Evolutionary conservation across 768 basidiomycete species (phyloP).

Genomic region (Podaxis sp.): DNA sequence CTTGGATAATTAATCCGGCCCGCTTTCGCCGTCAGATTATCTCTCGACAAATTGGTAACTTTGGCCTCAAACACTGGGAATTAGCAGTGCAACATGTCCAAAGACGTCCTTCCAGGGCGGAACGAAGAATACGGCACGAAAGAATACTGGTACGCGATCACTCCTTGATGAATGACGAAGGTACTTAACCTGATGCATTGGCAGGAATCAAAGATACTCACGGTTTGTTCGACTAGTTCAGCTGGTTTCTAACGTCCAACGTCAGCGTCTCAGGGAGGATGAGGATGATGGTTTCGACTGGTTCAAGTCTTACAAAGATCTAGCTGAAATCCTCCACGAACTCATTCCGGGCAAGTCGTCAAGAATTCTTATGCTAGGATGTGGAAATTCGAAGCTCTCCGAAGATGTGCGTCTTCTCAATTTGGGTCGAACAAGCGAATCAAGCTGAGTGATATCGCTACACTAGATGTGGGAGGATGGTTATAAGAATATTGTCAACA

Average conservation of each 20-base stretch:
- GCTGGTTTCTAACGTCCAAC: neutral
- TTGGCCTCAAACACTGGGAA: too few species aligned
- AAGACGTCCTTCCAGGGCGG: constrained; percentile 44
- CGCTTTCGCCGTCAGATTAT: too few species aligned
- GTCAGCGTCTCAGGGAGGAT: constrained; percentile 40
- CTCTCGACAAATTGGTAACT: too few species aligned
- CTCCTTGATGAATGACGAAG: neutral
- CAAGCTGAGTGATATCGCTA: neutral
- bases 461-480: constrained; percentile 83
- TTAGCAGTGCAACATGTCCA: constrained; percentile 5
- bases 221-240: constrained; percentile 36
- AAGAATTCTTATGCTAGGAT: constrained; percentile 75
- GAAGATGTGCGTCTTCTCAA: constrained; percentile 53
- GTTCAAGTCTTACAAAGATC: constrained; percentile 79
- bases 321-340: constrained; percentile 55
- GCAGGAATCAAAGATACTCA: constrained; percentile 68
- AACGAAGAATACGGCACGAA: constrained; percentile 68
- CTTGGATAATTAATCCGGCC: too few species aligned
- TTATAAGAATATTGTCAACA: constrained; percentile 74
- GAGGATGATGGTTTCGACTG: constrained; percentile 71
- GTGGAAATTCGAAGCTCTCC: constrained; percentile 78
- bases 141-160: constrained; percentile 55
- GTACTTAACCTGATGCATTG: neutral
- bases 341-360: constrained; percentile 59
- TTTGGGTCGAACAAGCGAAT: neutral